These are phyloP conservation scores for Saprolegnia diclina DNA, from an alignment of 352 stramenopile genomes.

Conservation along the genomic window DNA sequence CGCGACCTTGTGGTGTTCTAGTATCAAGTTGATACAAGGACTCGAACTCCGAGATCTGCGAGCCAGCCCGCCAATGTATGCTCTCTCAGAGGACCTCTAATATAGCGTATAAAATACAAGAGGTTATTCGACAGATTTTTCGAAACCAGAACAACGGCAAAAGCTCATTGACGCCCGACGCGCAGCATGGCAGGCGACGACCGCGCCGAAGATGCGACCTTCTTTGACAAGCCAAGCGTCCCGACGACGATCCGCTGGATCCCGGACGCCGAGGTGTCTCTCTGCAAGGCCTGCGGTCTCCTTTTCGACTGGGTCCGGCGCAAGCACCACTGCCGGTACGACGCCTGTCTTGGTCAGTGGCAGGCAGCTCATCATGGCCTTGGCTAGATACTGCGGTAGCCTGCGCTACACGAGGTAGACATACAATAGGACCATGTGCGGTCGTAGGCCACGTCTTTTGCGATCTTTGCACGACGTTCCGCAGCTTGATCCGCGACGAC, in stretches of 20 bases:
- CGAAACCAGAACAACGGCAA: not conserved
- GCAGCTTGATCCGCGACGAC: constrained; percentile 64
- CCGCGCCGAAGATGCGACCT: not conserved
- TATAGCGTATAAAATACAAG: too few relatives aligned
- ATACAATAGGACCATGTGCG: not conserved
- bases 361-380: not conserved
- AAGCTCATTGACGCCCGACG: not conserved
- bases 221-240: constrained; percentile 19
- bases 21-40: too few relatives aligned
- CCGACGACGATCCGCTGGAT: constrained; percentile 71
- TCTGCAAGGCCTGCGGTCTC: constrained; percentile 71
- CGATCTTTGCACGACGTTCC: constrained; percentile 59
- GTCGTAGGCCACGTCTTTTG: constrained; percentile 57
- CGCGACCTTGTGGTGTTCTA: too few relatives aligned
- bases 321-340: constrained; percentile 86
- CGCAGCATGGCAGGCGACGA: not conserved
- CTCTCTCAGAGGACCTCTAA: too few relatives aligned
- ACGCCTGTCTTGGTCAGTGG: constrained; percentile 10
- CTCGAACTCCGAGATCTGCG: too few relatives aligned
- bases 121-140: not conserved
- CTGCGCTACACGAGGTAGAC: not conserved
- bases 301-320: constrained; percentile 85
- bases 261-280: constrained; percentile 65
- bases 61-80: too few relatives aligned
- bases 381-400: constrained; percentile 48